phyloP scores from a whole-genome alignment of 495 filamentous ascomycete genomes.

The Letharia lupina region DNA sequence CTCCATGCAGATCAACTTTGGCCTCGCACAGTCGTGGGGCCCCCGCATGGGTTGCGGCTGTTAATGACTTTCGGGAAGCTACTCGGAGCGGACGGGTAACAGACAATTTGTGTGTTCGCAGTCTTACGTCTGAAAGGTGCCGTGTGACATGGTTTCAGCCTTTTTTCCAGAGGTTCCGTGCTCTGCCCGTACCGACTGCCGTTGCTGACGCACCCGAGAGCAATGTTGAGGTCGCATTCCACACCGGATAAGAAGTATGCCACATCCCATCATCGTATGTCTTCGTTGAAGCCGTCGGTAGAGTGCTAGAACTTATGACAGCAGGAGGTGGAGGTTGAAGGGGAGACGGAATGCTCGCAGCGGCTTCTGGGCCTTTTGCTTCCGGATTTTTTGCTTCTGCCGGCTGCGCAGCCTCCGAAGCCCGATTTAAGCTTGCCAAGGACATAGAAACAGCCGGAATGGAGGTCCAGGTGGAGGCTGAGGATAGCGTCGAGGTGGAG shows the following conservation, averaged over 20 bases:
- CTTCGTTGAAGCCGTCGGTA: constrained; percentile 13
- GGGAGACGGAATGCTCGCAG: not conserved
- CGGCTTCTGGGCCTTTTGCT: not conserved
- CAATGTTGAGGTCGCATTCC: constrained; percentile 21
- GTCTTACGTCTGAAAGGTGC: not conserved
- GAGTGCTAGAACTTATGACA: not conserved
- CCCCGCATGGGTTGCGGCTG: not conserved
- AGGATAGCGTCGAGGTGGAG: constrained; percentile 26
- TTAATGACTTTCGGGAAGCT: not conserved
- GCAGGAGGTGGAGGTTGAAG: constrained; percentile 7
- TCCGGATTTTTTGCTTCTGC: constrained; percentile 1
- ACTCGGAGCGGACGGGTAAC: not conserved
- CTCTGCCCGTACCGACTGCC: not conserved
- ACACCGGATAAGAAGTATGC: constrained; percentile 20
- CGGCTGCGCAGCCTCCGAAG: not conserved
- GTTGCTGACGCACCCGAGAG: constrained; percentile 11
- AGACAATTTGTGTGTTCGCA: not conserved
- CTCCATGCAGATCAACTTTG: not conserved
- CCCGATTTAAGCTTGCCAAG: not conserved
- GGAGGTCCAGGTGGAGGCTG: constrained; percentile 9
- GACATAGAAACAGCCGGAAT: constrained; percentile 1
- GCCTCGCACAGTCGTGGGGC: not conserved
- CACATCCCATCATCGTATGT: constrained; percentile 22
- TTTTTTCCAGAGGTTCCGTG: not conserved
- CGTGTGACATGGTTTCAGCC: not conserved